These are phyloP conservation scores for Cladophialophora immunda DNA, from an alignment of 2,329 filamentous ascomycete genomes.

Conservation along the genomic window DNA sequence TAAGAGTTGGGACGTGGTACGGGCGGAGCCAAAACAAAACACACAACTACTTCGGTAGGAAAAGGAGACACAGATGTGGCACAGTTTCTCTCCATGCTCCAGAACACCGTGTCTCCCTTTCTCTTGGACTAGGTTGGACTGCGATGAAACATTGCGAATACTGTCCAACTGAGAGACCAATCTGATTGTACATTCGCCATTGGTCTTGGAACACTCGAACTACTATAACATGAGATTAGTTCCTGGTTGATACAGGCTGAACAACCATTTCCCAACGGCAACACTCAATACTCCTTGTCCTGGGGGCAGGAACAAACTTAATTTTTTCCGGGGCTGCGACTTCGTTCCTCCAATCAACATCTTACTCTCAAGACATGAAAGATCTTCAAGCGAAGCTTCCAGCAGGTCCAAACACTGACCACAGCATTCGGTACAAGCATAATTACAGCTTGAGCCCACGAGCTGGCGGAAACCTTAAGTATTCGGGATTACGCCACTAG, in stretches of 20 bases:
- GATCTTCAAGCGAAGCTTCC: neutral
- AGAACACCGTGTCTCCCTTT: neutral
- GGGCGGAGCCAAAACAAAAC: neutral
- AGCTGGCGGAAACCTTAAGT: neutral
- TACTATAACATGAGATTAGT: neutral
- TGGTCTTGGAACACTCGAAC: neutral
- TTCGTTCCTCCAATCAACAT: neutral
- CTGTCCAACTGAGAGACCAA: neutral
- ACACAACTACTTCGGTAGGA: too few relatives aligned
- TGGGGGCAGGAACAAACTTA: neutral
- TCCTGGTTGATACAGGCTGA: neutral
- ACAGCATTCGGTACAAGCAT: neutral
- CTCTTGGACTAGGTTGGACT: neutral
- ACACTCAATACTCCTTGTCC: too few relatives aligned
- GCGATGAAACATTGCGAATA: neutral
- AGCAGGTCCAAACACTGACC: neutral
- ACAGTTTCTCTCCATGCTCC: neutral
- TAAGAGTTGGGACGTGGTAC: neutral
- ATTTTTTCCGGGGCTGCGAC: too few relatives aligned
- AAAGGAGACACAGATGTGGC: neutral
- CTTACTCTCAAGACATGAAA: neutral
- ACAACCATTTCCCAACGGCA: neutral
- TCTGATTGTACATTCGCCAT: neutral
- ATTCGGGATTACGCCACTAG: neutral
- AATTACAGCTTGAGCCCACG: neutral